Evolutionary conservation across 345 rosid genomes (phyloP).

Genomic region (Excoecaria agallocha): DNA sequence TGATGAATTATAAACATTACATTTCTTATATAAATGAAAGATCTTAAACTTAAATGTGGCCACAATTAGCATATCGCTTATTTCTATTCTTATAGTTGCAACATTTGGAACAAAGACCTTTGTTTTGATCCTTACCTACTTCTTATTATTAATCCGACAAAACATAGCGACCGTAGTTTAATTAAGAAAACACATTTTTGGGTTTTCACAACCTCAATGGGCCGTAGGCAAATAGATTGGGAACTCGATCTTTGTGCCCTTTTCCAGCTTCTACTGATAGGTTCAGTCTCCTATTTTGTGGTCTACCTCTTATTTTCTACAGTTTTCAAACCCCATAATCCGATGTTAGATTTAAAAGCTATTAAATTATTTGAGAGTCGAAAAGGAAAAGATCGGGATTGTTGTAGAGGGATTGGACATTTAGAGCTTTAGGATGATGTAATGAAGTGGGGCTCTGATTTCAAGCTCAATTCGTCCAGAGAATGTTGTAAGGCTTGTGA

Average conservation of each 20-base stretch:
- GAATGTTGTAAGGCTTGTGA: slow-evolving; percentile 47
- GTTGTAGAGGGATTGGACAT: slow-evolving; percentile 42
- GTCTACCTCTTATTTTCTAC: slow-evolving; percentile 30
- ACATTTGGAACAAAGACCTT: background rate
- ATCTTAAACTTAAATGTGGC: too few relatives aligned
- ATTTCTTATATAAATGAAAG: too few relatives aligned
- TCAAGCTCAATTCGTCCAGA: slow-evolving; percentile 37
- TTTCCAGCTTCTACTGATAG: slow-evolving; percentile 26
- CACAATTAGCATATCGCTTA: background rate
- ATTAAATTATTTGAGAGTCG: background rate
- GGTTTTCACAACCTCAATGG: slow-evolving; percentile 21
- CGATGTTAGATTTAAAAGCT: slow-evolving; percentile 8
- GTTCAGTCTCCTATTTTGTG: slow-evolving; percentile 25
- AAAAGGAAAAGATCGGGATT: slow-evolving; percentile 14
- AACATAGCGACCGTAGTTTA: too few relatives aligned
- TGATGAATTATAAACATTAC: too few relatives aligned
- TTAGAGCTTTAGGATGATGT: slow-evolving; percentile 52
- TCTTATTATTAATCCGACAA: background rate
- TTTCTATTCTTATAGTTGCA: background rate
- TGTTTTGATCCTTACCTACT: background rate
- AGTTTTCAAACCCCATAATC: slow-evolving; percentile 5
- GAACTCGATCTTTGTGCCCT: slow-evolving; percentile 27
- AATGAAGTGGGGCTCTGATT: slow-evolving; percentile 45
- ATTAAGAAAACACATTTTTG: background rate
- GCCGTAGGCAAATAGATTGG: slow-evolving; percentile 27